Evolutionary conservation across 169 alveolate genomes (phyloP).

Genomic region (Pseudocohnilembus persalinus): DNA sequence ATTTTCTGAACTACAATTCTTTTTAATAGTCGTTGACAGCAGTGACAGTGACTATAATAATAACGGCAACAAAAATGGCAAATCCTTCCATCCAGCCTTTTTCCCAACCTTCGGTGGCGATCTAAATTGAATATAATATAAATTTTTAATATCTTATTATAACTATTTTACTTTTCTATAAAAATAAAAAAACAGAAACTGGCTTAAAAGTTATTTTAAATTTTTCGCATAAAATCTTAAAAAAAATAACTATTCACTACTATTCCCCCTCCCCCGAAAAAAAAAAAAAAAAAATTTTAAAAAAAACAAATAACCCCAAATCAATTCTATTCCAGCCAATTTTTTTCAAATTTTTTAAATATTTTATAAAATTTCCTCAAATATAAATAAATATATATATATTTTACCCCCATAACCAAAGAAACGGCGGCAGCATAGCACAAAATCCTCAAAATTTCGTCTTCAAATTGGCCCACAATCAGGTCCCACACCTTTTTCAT

Average conservation of each 20-base stretch:
- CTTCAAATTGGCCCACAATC: slow-evolving; percentile 72
- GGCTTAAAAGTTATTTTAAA: no score
- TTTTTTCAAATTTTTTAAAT: neutral
- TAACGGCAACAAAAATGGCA: slow-evolving; percentile 90
- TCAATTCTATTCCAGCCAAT: neutral
- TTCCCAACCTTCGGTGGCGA: slow-evolving; percentile 32
- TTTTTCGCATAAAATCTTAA: no score
- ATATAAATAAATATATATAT: no score
- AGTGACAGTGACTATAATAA: slow-evolving; percentile 86
- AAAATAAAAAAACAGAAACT: no score
- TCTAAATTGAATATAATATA: neutral
- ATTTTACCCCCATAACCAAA: slow-evolving; percentile 58
- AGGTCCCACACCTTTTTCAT: neutral
- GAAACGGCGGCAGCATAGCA: slow-evolving; percentile 73
- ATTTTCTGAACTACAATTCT: slow-evolving; percentile 86
- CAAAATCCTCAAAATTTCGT: slow-evolving; percentile 66
- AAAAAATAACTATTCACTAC: no score
- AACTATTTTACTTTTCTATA: no score
- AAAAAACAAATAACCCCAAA: neutral
- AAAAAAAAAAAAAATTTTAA: no score
- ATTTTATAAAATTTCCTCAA: no score
- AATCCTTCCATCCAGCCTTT: slow-evolving; percentile 91
- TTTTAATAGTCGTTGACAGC: slow-evolving; percentile 86
- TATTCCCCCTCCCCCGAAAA: no score
- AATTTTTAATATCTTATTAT: no score